A percentile compares a stretch with the other conserved stretches of the same genome.
phyloP scores from a whole-genome alignment of 2,329 filamentous ascomycete species.

The Aspergillus nomiae region DNA sequence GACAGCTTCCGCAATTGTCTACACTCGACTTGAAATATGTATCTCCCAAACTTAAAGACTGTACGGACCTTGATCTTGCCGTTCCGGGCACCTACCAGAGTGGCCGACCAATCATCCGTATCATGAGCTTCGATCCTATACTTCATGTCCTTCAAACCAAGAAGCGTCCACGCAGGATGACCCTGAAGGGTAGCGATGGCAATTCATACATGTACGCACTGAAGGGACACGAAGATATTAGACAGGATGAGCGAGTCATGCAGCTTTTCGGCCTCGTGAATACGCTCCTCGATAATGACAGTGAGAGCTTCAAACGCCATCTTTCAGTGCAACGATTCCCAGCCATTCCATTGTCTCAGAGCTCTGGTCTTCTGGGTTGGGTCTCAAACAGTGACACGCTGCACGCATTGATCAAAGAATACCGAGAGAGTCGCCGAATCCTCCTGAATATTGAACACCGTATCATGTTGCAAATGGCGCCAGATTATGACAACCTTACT shows the following conservation, averaged over 20 bases:
- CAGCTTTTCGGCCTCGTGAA: conserved; percentile 98
- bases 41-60: conserved; percentile 86
- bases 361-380: conserved; percentile 93
- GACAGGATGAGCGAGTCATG: conserved; percentile 99
- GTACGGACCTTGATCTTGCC: conserved; percentile 83
- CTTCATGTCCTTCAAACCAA: conserved; percentile 95
- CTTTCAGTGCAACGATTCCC: conserved; percentile 95
- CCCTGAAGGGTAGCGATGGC: conserved; percentile 85
- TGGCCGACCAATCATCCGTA: conserved; percentile 75
- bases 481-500: conserved; percentile 96
- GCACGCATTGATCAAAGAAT: conserved; percentile 94
- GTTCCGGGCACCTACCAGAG: conserved; percentile 95
- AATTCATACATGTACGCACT: conserved; percentile 83
- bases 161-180: conserved; percentile 88
- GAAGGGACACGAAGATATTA: conserved; percentile 99
- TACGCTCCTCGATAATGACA: conserved; percentile 88
- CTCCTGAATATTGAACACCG: conserved; percentile 98
- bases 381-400: conserved; percentile 97
- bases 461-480: conserved; percentile 99
- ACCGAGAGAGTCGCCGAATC: conserved; percentile 95
- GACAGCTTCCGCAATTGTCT: conserved; percentile 90
- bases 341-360: conserved; percentile 95
- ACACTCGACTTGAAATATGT: conserved; percentile 94
- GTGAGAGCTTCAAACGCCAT: conserved; percentile 95
- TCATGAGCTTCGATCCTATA: conserved; percentile 85